Base-by-base conservation (phyloP, 2,329 filamentous ascomycete genomes). In the Colletotrichum sp. region DNA sequence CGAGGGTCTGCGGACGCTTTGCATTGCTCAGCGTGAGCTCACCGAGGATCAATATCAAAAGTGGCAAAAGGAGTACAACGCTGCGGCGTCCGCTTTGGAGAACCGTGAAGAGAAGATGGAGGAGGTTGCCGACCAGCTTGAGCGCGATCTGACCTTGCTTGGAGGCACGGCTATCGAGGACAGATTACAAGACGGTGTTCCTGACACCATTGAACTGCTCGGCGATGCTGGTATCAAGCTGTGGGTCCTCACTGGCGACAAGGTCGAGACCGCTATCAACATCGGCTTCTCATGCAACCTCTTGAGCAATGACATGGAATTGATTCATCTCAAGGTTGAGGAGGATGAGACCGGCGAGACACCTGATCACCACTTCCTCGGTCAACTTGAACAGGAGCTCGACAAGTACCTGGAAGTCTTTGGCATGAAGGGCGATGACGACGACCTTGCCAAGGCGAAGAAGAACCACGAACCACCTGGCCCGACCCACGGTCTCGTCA, bases 241-340 rank as follows among this genome's bases (percentile, higher is more conserved):
- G 9, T 99, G 97, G 97, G 97, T 99, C 70, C 88, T 99, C 78
- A 99, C 97, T 18, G 97, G 98, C 78, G 97, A 99, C 89, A 99
- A 99, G 86, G 96, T 99, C 36, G 97, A 99, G 86, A 99, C 97
- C 28, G 97, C 98, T 74, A 99, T 99, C 92, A 99, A 99, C 86
- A 99, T 99, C 82, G 97, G 97, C 4, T 99, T 99, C 86, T 99
- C 98, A 13, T 99, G 98, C 88, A 99, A 99, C 80, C 90, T 99
- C 36, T 91, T 99, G 71, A 96, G 96, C 85, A 99, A 98, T 84
- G 95, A 98, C 79, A 98, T 99, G 97, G 97, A 99, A 79, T 88
- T 99, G 77, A 95, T 99, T 78, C 92, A 98, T 65, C 90, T 99
- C 80, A 98, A 98, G 82, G 90, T 97, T 34, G 91, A 95, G 2